phyloP scores from a whole-genome alignment of 768 basidiomycete species.

The Auriscalpium orientale region DNA sequence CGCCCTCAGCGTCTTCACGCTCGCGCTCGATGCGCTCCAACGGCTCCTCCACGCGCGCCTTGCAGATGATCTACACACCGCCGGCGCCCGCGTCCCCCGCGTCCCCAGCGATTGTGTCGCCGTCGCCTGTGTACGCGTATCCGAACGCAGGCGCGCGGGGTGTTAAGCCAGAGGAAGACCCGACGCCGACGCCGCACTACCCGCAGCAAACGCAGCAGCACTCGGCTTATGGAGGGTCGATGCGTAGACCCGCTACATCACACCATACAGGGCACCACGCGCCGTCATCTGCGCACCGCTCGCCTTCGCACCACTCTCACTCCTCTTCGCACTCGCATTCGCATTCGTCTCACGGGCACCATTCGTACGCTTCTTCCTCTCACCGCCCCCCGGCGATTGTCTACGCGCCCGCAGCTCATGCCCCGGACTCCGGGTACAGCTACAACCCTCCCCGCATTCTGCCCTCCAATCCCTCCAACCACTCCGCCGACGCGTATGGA shows the following conservation, averaged over 20 bases:
- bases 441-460: slow-evolving; percentile 13
- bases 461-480: neutral
- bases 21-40: slow-evolving; percentile 9
- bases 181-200: neutral
- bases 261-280: neutral
- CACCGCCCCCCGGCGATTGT: slow-evolving; percentile 11
- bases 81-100: slow-evolving; percentile 1
- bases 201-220: neutral
- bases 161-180: neutral
- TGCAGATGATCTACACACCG: slow-evolving; percentile 14
- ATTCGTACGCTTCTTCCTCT: neutral
- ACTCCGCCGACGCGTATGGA: neutral
- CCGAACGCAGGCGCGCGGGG: neutral
- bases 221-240: neutral
- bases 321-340: neutral
- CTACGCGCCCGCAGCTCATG: slow-evolving; percentile 7
- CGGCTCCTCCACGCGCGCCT: neutral
- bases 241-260: too few species aligned
- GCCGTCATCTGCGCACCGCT: neutral
- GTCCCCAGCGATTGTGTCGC: neutral
- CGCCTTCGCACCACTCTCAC: neutral
- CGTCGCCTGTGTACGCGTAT: neutral
- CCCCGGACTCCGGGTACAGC: slow-evolving; percentile 3
- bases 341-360: neutral
- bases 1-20: neutral